Conservation (phyloP, 2,329 filamentous ascomycete genomes). For the Nigrospora sphaerica region DNA sequence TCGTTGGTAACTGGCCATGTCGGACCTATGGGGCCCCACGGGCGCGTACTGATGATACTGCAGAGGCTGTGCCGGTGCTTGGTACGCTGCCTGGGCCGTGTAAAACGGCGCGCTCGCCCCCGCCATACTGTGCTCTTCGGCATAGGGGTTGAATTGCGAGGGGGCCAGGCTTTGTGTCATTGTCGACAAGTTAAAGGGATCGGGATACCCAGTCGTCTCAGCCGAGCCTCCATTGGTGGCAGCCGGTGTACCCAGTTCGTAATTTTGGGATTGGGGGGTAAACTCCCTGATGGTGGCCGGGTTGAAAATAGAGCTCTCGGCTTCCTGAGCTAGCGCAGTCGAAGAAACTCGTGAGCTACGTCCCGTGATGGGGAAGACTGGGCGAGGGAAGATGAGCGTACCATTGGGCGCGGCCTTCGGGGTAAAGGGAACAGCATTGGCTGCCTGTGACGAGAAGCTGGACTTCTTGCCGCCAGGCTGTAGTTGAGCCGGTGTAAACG, state of each 20-base stretch:
- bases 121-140: conserved; percentile 49
- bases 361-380: background rate
- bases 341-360: conserved; percentile 20
- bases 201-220: conserved; percentile 41
- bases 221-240: conserved; percentile 40
- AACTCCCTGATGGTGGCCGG: conserved; percentile 53
- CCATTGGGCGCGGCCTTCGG: conserved; percentile 47
- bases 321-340: conserved; percentile 32
- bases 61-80: conserved; percentile 54
- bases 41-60: conserved; percentile 94
- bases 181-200: conserved; percentile 57
- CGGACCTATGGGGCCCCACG: conserved; percentile 65
- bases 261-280: conserved; percentile 41
- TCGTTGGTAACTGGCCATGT: conserved; percentile 80
- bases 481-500: conserved; percentile 69
- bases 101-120: conserved; percentile 59
- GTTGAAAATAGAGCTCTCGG: conserved; percentile 43
- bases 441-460: conserved; percentile 81
- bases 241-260: conserved; percentile 36
- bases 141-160: conserved; percentile 67
- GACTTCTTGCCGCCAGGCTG: conserved; percentile 53
- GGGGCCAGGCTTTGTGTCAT: conserved; percentile 43
- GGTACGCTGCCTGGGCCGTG: conserved; percentile 45
- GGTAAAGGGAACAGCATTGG: conserved; percentile 81
- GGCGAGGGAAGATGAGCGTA: background rate